Conservation (phyloP, 495 filamentous ascomycete genomes). For the Aspergillus steynii region DNA sequence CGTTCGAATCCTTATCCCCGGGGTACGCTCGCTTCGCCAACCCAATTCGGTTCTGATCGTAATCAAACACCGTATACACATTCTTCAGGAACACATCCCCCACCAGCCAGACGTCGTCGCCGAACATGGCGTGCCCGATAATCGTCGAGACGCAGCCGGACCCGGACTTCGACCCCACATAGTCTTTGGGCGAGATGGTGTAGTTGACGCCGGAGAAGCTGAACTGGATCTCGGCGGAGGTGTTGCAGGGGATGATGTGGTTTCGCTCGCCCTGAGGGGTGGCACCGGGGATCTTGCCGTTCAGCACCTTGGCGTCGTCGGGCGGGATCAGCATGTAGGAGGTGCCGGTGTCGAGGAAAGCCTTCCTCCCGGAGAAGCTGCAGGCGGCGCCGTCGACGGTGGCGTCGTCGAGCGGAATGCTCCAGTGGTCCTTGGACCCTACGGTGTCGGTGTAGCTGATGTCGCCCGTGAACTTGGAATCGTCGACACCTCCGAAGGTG, state of each 20-base stretch:
- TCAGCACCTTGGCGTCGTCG: constrained; percentile 62
- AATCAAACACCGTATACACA: constrained; percentile 85
- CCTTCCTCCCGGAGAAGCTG: constrained; percentile 50
- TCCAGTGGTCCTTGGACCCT: constrained; percentile 54
- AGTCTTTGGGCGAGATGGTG: constrained; percentile 66
- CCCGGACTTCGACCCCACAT: constrained; percentile 52
- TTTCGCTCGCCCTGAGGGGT: constrained; percentile 46
- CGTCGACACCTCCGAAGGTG: constrained; percentile 72
- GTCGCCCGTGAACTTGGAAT: constrained; percentile 61
- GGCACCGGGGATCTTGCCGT: constrained; percentile 64
- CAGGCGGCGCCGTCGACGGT: constrained; percentile 56
- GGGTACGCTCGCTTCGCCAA: constrained; percentile 29
- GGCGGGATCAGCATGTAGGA: constrained; percentile 70
- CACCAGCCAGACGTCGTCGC: constrained; percentile 64
- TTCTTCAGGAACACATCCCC: constrained; percentile 88
- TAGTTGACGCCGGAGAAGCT: constrained; percentile 61
- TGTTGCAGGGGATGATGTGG: constrained; percentile 70
- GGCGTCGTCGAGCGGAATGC: constrained; percentile 64
- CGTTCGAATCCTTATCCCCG: background rate
- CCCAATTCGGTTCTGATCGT: constrained; percentile 48
- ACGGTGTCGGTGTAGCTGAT: constrained; percentile 61
- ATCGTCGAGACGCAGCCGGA: constrained; percentile 67
- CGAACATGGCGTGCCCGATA: constrained; percentile 46
- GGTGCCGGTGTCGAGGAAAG: constrained; percentile 81
- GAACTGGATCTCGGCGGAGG: constrained; percentile 52